phyloP scores from a whole-genome alignment of 2,329 filamentous ascomycete genomes.

The Ophiobolus disseminans region DNA sequence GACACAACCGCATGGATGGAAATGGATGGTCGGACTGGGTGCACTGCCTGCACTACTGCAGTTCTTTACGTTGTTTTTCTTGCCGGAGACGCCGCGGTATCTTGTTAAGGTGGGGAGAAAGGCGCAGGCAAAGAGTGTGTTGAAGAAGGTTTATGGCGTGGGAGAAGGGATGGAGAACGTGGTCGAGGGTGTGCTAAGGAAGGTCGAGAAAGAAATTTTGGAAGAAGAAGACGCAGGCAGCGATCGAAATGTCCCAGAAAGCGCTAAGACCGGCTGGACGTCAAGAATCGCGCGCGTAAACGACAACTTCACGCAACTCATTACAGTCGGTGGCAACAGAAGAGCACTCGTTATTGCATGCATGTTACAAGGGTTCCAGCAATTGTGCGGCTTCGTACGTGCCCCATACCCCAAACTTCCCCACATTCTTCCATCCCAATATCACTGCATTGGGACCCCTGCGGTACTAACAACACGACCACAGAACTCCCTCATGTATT shows the following conservation, averaged over 20 bases:
- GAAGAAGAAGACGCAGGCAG: slow-evolving; percentile 67
- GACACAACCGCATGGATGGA: slow-evolving; percentile 68
- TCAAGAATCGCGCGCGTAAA: slow-evolving; percentile 56
- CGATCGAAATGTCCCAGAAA: slow-evolving; percentile 41
- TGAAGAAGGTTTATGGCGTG: slow-evolving; percentile 68
- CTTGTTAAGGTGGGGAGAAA: slow-evolving; percentile 73
- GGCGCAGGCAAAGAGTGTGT: slow-evolving; percentile 68
- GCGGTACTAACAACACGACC: background rate
- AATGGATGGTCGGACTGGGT: slow-evolving; percentile 90
- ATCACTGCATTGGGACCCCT: too few relatives aligned
- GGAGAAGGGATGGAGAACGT: slow-evolving; percentile 45
- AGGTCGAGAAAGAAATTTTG: slow-evolving; percentile 77
- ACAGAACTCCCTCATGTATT: slow-evolving; percentile 58
- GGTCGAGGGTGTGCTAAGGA: slow-evolving; percentile 67
- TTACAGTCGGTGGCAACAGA: slow-evolving; percentile 60
- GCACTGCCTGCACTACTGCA: slow-evolving; percentile 78
- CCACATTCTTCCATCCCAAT: background rate
- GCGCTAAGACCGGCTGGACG: slow-evolving; percentile 36
- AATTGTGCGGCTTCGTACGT: slow-evolving; percentile 70
- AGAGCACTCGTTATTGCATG: slow-evolving; percentile 85
- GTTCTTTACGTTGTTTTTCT: slow-evolving; percentile 68
- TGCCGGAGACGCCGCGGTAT: slow-evolving; percentile 92
- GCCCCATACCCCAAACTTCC: background rate
- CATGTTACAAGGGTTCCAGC: slow-evolving; percentile 84
- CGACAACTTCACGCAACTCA: slow-evolving; percentile 61